These are phyloP conservation scores for Viola odorata DNA, from an alignment of 345 rosid genomes.

Conservation along the genomic window DNA sequence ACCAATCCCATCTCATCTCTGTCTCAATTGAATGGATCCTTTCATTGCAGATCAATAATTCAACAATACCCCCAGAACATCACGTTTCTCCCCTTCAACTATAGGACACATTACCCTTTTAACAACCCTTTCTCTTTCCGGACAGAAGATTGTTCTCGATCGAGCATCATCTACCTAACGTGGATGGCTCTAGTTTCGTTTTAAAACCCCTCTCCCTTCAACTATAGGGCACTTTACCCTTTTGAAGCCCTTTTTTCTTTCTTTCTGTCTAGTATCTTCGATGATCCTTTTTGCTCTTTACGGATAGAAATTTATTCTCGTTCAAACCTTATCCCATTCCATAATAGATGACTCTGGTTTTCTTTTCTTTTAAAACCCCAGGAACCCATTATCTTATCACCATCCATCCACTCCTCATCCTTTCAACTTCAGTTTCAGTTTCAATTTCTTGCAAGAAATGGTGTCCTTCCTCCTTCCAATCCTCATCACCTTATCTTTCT, in stretches of 20 bases:
- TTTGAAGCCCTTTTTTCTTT: not conserved
- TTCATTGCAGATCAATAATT: not conserved
- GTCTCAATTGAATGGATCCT: not conserved
- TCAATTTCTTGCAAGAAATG: not conserved
- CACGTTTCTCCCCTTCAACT: not conserved
- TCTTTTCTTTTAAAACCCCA: too few species aligned
- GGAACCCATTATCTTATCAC: not conserved
- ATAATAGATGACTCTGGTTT: too few species aligned
- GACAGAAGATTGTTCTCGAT: not conserved
- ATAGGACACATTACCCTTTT: not conserved
- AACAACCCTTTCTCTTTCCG: not conserved
- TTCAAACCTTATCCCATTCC: not conserved
- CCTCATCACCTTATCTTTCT: not conserved
- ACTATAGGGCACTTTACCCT: not conserved
- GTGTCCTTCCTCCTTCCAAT: not conserved
- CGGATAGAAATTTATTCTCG: too few species aligned
- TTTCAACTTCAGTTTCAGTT: not conserved
- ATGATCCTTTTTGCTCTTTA: too few species aligned
- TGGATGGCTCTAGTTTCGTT: not conserved
- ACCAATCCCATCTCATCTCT: too few species aligned
- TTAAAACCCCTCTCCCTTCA: not conserved
- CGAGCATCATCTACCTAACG: not conserved
- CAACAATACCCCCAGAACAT: constrained; percentile 2
- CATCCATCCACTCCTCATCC: not conserved
- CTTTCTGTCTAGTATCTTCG: too few species aligned